A percentile compares a stretch with the other conserved stretches of the same genome.
These are phyloP conservation scores for Hysterium pulicare DNA, from an alignment of 2,329 filamentous ascomycete species.

Conservation along the genomic window DNA sequence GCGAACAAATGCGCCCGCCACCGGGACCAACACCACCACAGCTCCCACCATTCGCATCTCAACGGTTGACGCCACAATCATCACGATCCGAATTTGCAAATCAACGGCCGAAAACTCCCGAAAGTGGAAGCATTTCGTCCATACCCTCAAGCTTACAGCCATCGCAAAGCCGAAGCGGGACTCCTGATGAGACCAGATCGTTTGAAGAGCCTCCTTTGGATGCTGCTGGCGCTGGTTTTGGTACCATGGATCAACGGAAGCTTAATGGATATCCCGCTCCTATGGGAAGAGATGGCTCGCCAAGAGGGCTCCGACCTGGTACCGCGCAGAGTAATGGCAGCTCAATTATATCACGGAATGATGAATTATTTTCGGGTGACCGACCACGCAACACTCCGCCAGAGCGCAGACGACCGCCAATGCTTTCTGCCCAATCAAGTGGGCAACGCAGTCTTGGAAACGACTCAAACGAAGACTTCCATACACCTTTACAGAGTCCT, in stretches of 20 bases:
- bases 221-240: slow-evolving; percentile 14
- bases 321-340: slow-evolving; percentile 36
- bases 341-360: slow-evolving; percentile 25
- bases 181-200: slow-evolving; percentile 29
- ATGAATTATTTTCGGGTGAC: slow-evolving; percentile 26
- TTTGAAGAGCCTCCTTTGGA: slow-evolving; percentile 25
- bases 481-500: slow-evolving; percentile 17
- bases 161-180: slow-evolving; percentile 21
- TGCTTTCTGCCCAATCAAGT: slow-evolving; percentile 50
- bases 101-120: slow-evolving; percentile 29
- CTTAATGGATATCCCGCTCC: slow-evolving; percentile 26
- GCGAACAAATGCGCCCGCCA: slow-evolving; percentile 25
- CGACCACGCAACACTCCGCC: slow-evolving; percentile 37
- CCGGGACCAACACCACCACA: slow-evolving; percentile 21
- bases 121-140: slow-evolving; percentile 17
- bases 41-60: slow-evolving; percentile 23
- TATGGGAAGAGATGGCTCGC: slow-evolving; percentile 28
- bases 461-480: slow-evolving; percentile 17
- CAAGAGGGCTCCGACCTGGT: slow-evolving; percentile 30
- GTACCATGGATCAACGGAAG: slow-evolving; percentile 25
- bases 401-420: slow-evolving; percentile 63
- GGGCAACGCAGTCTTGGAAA: slow-evolving; percentile 24
- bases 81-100: slow-evolving; percentile 35
- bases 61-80: slow-evolving; percentile 39
- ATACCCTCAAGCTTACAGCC: slow-evolving; percentile 17